phyloP scores from a whole-genome alignment of 768 basidiomycete genomes.

The Leccinum obscurum region DNA sequence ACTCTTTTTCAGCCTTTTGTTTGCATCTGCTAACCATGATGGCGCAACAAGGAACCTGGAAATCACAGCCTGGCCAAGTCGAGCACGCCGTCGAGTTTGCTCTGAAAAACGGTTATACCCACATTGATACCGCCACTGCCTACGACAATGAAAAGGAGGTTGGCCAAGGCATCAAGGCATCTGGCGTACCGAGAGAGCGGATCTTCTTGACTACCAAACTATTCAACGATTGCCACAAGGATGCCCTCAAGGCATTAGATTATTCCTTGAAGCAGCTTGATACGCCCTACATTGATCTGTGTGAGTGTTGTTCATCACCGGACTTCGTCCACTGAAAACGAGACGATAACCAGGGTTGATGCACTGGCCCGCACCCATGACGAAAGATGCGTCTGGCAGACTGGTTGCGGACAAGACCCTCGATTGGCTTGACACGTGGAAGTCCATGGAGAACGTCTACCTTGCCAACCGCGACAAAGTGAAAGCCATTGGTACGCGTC shows the following conservation, averaged over 20 bases:
- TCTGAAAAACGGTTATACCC: slow-evolving; percentile 71
- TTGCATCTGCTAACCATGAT: not conserved
- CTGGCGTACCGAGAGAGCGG: slow-evolving; percentile 67
- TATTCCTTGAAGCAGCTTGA: slow-evolving; percentile 65
- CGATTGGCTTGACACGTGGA: slow-evolving; percentile 80
- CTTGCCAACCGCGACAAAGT: slow-evolving; percentile 66
- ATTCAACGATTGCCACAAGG: slow-evolving; percentile 59
- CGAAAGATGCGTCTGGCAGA: slow-evolving; percentile 36
- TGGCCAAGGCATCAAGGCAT: slow-evolving; percentile 71
- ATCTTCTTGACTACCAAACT: slow-evolving; percentile 85
- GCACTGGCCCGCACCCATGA: slow-evolving; percentile 85
- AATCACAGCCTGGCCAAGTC: slow-evolving; percentile 67
- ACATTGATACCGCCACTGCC: slow-evolving; percentile 70
- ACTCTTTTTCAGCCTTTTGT: not conserved
- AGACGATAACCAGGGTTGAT: slow-evolving; percentile 52
- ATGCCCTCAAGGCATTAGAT: slow-evolving; percentile 60
- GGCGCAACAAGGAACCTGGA: slow-evolving; percentile 64
- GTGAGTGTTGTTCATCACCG: slow-evolving; percentile 35
- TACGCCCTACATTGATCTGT: slow-evolving; percentile 79
- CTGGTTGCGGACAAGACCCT: slow-evolving; percentile 48
- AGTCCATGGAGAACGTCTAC: slow-evolving; percentile 68
- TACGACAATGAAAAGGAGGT: slow-evolving; percentile 81
- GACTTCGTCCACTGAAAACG: not conserved
- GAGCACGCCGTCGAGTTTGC: slow-evolving; percentile 76
- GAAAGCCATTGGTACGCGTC: slow-evolving; percentile 62